Conservation (phyloP, 2,329 filamentous ascomycete genomes). For the Elsinoe arachidis region DNA sequence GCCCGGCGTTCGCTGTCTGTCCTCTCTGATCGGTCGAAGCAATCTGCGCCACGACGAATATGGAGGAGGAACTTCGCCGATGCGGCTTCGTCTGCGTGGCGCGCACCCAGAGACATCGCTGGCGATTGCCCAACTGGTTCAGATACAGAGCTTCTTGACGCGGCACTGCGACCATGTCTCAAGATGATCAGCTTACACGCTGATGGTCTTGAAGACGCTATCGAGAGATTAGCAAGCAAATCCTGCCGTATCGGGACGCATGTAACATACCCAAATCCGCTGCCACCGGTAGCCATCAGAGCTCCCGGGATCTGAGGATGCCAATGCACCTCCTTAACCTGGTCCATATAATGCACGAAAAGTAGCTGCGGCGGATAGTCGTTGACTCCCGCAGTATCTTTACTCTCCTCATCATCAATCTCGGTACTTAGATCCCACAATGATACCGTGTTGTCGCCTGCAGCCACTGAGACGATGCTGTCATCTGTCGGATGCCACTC, state of each 20-base stretch:
- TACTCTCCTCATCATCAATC: constrained; percentile 92
- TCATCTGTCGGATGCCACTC: constrained; percentile 98
- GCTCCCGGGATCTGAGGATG: constrained; percentile 90
- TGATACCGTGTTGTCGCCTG: constrained; percentile 87
- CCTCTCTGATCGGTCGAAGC: too few species aligned
- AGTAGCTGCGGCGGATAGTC: constrained; percentile 90
- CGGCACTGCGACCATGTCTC: neutral
- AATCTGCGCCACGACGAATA: too few species aligned
- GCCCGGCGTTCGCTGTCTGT: too few species aligned
- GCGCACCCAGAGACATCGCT: too few species aligned
- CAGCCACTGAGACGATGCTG: constrained; percentile 85
- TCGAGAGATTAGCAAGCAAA: neutral
- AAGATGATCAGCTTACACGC: constrained; percentile 23
- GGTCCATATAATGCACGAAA: constrained; percentile 93
- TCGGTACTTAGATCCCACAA: constrained; percentile 96
- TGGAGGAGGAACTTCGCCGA: too few species aligned
- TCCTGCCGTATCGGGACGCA: constrained; percentile 25
- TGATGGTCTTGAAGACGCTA: constrained; percentile 34
- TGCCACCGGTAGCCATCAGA: constrained; percentile 80
- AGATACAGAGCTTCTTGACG: too few species aligned
- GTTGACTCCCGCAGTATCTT: constrained; percentile 73
- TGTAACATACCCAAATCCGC: constrained; percentile 58
- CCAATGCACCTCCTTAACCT: constrained; percentile 95
- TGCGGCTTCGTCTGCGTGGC: too few species aligned
- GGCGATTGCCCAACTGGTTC: too few species aligned